Evolutionary conservation across 2,329 filamentous ascomycete genomes (phyloP).

Genomic region (Zopfia rhizophila): DNA sequence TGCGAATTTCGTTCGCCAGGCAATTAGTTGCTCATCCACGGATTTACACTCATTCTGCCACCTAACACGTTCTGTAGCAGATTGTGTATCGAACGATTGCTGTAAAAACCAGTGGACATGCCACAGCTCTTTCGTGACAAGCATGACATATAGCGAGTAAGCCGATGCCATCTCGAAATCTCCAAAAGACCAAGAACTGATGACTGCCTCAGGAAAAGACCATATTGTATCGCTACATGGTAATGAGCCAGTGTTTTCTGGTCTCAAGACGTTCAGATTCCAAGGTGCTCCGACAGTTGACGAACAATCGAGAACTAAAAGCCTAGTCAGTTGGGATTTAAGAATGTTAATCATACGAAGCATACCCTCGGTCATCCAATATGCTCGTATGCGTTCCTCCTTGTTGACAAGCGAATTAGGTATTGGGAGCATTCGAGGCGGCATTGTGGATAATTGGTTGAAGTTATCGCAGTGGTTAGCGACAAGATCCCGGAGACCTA

Average conservation of each 20-base stretch:
- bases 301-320: slow-evolving; percentile 44
- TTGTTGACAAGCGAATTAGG: slow-evolving; percentile 44
- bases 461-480: slow-evolving; percentile 41
- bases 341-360: not conserved
- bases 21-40: slow-evolving; percentile 34
- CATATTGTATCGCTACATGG: slow-evolving; percentile 40
- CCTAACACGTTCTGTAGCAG: slow-evolving; percentile 29
- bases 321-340: not conserved
- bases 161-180: slow-evolving; percentile 33
- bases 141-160: slow-evolving; percentile 37
- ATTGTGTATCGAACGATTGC: slow-evolving; percentile 35
- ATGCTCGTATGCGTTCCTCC: slow-evolving; percentile 49
- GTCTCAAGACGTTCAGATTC: slow-evolving; percentile 33
- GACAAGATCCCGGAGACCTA: slow-evolving; percentile 42
- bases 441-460: slow-evolving; percentile 37
- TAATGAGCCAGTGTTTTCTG: slow-evolving; percentile 26
- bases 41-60: slow-evolving; percentile 35
- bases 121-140: slow-evolving; percentile 35
- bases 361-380: slow-evolving; percentile 49
- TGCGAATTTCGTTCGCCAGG: slow-evolving; percentile 36
- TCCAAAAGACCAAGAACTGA: slow-evolving; percentile 30
- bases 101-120: slow-evolving; percentile 38
- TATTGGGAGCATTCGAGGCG: slow-evolving; percentile 36
- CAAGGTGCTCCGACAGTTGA: slow-evolving; percentile 45
- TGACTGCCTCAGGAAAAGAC: slow-evolving; percentile 34